Base-by-base conservation (phyloP, 352 stramenopile species). In the Phytophthora pini region DNA sequence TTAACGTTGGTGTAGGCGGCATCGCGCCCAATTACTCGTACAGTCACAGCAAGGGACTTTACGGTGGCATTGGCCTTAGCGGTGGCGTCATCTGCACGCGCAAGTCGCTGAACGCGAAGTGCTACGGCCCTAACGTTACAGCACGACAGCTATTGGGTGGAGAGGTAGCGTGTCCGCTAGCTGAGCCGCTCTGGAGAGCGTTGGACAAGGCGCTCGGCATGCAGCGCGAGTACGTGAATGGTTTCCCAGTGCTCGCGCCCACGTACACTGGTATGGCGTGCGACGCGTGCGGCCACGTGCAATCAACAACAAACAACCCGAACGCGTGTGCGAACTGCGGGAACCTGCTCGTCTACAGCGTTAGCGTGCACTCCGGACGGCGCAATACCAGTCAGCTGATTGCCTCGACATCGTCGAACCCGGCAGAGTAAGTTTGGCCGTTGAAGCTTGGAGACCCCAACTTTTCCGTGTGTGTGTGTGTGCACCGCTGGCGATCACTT, bases 21-120 rank as follows among this genome's bases (percentile, higher is more conserved):
- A 65, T 92, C 56, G 85, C 83, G 2, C 82, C 85, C 9, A 93
- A 93, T 62, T 93, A 91, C 67, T 91, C 82, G 57, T 93, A 93
- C 69, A 90, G 80, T 47, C 84, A 93, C 66, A 91, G 82, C 51
- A 83, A 82, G 48, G 84, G 84, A 0, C 70, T 93, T 8, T 93
- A 91, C 65, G 84, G 82, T 22, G 84, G 84, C 32, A 88, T 91
- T 50, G 84, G 82, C 1, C 70, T 93, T 46, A 84, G 79, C 4
- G 80, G 85, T 48, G 85, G 77, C 10, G 71, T 92, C 32, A 92
- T 93, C 46, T 89, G 82, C 48, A 90, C 85, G 5, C 79, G 85
- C 39, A 90, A 90, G 62, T 86, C 82, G 34, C 61, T 93, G 31
- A 93, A 93, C 59, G 79, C 80, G 46, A 89, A 82, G 68, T 88